Base-by-base conservation (phyloP, 2,329 filamentous ascomycete genomes). In the Colletotrichum trifolii region DNA sequence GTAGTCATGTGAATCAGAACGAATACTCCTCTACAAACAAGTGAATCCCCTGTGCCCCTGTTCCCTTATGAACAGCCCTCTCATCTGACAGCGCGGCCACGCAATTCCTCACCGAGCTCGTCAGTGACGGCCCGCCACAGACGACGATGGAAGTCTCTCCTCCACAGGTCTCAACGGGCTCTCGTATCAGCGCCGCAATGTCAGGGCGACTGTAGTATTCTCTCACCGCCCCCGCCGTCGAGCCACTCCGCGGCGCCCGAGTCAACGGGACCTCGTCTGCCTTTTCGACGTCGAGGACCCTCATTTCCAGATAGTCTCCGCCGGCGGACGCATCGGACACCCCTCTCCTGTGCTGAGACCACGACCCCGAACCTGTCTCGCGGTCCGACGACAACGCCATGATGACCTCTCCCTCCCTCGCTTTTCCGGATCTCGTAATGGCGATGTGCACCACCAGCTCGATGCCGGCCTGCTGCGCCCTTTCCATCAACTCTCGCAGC, bases 1-100 rank as follows among this genome's bases (percentile, higher is more conserved):
- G 2, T 12, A 9, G 8, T n/a, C n/a, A 2, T 50, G 17, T 17
- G n/a, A 42, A 12, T 56, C 71, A 86, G 67, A 85, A 86, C 33
- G 80, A 81, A 73, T 88, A 89, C 72, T 89, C 86, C 68, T 89
- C 87, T 1, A 85, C 85, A 71, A 87, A 82, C 60, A 89, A 70
- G 71, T 84, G 82, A 45, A 89, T 89, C 0, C 87, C 87, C 71
- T 89, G 87, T 0, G 87, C 87, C 1, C 85, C 87, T 0, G 86
- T 89, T 6, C 87, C 87, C 73, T 89, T 89, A 71, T 89, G 87
- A 25, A 89, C 87, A 1, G 84, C 87, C 45, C 87, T 76, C 75
- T 89, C 87, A 69, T 89, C 86, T 57, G 85, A 87, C 66, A 89
- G 67, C 36, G 75, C 76, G 2, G 83, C 82, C 3, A 89, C 85